Base-by-base conservation (phyloP, 163 green algal genomes). In the Chlorella variabilis region DNA sequence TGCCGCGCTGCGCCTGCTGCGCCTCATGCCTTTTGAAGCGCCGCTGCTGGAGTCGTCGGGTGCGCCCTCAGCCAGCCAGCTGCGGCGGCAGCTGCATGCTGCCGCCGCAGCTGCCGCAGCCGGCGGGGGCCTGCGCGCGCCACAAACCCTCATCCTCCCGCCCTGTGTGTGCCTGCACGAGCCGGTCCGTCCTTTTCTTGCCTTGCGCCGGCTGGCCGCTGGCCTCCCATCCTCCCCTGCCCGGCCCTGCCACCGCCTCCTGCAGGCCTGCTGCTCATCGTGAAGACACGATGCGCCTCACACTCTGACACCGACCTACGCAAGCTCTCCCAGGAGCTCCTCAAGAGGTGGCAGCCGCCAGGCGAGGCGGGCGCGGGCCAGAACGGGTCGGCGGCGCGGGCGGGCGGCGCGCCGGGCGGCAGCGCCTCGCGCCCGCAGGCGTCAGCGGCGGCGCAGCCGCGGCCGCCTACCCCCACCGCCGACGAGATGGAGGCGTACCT, bases 301-400 rank as follows among this genome's bases (percentile, higher is more conserved):
- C 83, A 87, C 76, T 59, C 68, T 0, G 83, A 87, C 61, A 45
- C 83, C 2, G 68, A 84, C 34, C 31, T 74, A 3, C 77, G 82
- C 69, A 86, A 86, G 77, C 74, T 75, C 0, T 69, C 83, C 0
- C 23, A 31, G 36, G 61, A 82, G 51, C 29, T 87, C 33, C 8
- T 25, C 3, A 63, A 63, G 34, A 66, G 48, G 66, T 68, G 45
- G 70, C 39, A 77, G 71, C 39, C 51, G 7, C 33, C n/a, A 33
- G 76, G 17, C 42, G 33, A 29, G 61, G 36, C 75, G 2, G 29
- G 27, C 21, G 65, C 42, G 18, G 23, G 17, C n/a, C 29, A 20
- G 48, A 5, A 11, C 29, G 68, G 4, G 36, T 49, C 17, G 62
- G 51, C 69, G 34, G 58, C 78, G 41, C 41, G n/a, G 18, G 23